A percentile compares a stretch with the other conserved stretches of the same genome.
phyloP scores from a whole-genome alignment of 495 filamentous ascomycete genomes.

The Sphaerosporella brunnea region DNA sequence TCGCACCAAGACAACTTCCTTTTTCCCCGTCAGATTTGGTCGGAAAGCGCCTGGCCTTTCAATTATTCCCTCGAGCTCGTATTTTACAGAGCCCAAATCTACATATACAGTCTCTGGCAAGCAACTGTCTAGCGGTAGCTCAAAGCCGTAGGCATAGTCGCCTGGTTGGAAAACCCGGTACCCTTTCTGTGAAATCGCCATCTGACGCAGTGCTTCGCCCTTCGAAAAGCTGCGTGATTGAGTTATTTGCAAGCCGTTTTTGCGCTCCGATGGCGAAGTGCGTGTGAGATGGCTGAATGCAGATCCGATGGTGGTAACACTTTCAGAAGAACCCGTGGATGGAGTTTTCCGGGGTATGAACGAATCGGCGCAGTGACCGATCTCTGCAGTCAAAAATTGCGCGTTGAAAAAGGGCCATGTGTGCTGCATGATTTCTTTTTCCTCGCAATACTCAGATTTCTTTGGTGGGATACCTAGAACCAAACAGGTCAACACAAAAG shows the following conservation, averaged over 20 bases:
- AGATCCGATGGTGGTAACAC: constrained; percentile 16
- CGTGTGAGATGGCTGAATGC: constrained; percentile 27
- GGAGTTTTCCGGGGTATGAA: constrained; percentile 1
- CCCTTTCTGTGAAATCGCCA: constrained; percentile 56
- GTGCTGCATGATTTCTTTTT: constrained; percentile 56
- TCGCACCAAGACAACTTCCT: constrained; percentile 74
- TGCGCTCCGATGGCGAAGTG: constrained; percentile 17
- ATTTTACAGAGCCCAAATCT: constrained; percentile 73
- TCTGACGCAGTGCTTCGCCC: constrained; percentile 35
- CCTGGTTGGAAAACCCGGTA: constrained; percentile 81
- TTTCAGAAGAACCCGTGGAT: neutral
- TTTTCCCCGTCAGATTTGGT: constrained; percentile 64
- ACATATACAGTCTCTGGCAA: constrained; percentile 83
- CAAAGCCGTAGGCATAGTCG: constrained; percentile 87
- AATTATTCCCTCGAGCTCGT: constrained; percentile 72
- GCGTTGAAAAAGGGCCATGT: constrained; percentile 73
- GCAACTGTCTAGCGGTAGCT: constrained; percentile 81
- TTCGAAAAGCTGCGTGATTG: constrained; percentile 78
- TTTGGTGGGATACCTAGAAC: constrained; percentile 64
- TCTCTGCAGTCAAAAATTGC: constrained; percentile 40
- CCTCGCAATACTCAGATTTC: constrained; percentile 70
- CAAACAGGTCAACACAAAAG: constrained; percentile 7
- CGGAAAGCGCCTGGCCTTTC: constrained; percentile 87
- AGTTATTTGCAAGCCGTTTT: constrained; percentile 31
- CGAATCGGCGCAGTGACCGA: constrained; percentile 49